These are phyloP conservation scores for Catharanthus roseus DNA, from an alignment of 257 asterid genomes.

Conservation along the genomic window DNA sequence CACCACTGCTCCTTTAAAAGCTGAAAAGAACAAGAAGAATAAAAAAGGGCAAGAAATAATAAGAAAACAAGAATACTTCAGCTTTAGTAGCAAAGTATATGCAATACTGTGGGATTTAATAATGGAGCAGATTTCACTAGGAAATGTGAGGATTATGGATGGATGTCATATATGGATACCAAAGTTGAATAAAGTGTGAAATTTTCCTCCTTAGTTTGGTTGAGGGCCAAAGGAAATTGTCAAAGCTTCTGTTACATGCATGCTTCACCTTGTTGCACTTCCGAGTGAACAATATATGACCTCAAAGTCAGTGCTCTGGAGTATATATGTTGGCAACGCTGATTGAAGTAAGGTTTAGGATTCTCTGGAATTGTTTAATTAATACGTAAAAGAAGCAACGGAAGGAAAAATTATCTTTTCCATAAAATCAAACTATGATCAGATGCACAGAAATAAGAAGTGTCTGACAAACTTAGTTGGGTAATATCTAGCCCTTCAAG, in stretches of 20 bases:
- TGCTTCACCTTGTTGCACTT: neutral
- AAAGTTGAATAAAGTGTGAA: neutral
- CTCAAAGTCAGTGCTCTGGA: neutral
- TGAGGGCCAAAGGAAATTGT: neutral
- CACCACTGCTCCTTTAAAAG: too few relatives aligned
- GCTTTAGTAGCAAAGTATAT: neutral
- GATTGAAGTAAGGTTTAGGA: neutral
- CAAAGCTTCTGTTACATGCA: neutral
- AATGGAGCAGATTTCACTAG: neutral
- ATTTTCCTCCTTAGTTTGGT: neutral
- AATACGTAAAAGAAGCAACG: neutral
- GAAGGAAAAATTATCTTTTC: neutral
- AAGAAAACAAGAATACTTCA: neutral
- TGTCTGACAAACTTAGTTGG: too few relatives aligned
- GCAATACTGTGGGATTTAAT: neutral
- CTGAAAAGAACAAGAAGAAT: neutral
- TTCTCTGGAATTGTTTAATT: neutral
- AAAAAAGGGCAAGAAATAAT: neutral
- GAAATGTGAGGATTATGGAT: neutral
- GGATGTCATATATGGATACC: neutral
- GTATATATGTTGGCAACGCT: neutral
- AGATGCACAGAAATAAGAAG: too few relatives aligned
- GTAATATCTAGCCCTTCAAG: neutral
- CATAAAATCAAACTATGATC: too few relatives aligned
- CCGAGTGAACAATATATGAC: neutral